Base-by-base conservation (phyloP, 2,329 filamentous ascomycete species). In the Aspergillus luchuensis region DNA sequence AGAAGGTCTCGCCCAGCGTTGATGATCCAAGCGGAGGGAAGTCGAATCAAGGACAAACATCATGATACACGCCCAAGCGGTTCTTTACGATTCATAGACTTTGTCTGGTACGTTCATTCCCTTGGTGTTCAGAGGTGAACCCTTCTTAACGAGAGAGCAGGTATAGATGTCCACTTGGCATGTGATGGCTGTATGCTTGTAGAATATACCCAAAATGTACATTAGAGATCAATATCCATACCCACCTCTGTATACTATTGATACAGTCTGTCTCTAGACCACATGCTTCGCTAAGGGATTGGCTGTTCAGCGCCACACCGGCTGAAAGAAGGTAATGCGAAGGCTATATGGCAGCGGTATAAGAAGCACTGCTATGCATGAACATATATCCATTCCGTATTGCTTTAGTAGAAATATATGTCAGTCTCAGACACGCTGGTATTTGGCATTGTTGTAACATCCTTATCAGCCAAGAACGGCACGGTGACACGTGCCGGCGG, bases 1-100 rank as follows among this genome's bases (percentile, higher is more conserved):
- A 99, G 79, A 90, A 81, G 4, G 93, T 98, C 30, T 84, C 83
- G 61, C 81, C 86, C 62, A 81, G 78, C 21, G 72, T 66, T 25
- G 69, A 69, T 38, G 69, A 61, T 15, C 51, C 60, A 57, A 67
- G 57, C 47, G 58, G 61, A 61, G 59, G 67, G n/a, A 60, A 57
- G 2, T 60, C 67, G 38, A 67, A 61, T 53, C 54, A 65, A 39
- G 66, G 59, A 21, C 59, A 67, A 21, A 66, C 64, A 8, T 65
- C 68, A 65, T 76, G 64, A 70, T 53, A 11, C 17, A 28, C 15
- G 33, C 11, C 23, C 11, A 1, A 8, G 25, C 17, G 41, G 11
- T 11, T 10, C 41, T 47, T 45, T 19, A 17, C 36, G 23, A 25
- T 23, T 19, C 17, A 33, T 47, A 49, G 48, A 36, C 48, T 45